Evolutionary conservation across 192 early-diverging fungal species (phyloP).

Genomic region (Backusella sp.): DNA sequence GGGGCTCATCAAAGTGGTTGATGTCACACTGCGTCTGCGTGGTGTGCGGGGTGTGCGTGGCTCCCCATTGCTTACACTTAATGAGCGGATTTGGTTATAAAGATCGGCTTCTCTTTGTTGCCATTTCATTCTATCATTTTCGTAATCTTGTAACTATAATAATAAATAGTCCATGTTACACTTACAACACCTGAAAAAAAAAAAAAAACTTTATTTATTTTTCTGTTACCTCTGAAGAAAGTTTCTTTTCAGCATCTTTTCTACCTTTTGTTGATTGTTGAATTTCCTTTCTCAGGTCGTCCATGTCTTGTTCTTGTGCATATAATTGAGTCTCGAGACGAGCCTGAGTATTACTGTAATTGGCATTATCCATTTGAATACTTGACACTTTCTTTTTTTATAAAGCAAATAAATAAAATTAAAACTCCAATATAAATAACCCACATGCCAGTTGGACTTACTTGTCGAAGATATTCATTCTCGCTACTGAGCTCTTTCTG

Average conservation of each 20-base stretch:
- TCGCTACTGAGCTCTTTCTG: conserved; percentile 13
- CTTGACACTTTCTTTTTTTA: conserved; percentile 22
- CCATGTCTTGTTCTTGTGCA: conserved; percentile 42
- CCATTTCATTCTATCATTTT: conserved; percentile 45
- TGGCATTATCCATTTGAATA: conserved; percentile 34
- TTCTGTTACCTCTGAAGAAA: conserved; percentile 25
- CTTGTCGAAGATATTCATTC: conserved; percentile 33
- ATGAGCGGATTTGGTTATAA: conserved; percentile 35
- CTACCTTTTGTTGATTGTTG: conserved; percentile 37
- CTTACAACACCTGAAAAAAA: background rate
- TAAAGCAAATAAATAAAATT: conserved; percentile 3
- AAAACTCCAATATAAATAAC: conserved; percentile 1
- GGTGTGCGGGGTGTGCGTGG: conserved; percentile 39
- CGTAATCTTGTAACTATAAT: conserved; percentile 33
- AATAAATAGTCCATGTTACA: background rate
- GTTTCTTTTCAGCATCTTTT: conserved; percentile 46
- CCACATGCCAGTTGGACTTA: conserved; percentile 13
- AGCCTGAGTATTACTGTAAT: conserved; percentile 29
- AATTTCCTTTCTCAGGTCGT: conserved; percentile 38
- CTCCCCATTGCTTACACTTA: conserved; percentile 25
- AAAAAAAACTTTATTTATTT: background rate
- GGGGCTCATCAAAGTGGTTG: conserved; percentile 13
- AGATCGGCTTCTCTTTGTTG: conserved; percentile 48
- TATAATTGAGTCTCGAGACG: conserved; percentile 53
- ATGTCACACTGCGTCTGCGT: conserved; percentile 33